These are phyloP conservation scores for Trichoderma brevicompactum DNA, from an alignment of 2,329 filamentous ascomycete genomes.

Conservation along the genomic window DNA sequence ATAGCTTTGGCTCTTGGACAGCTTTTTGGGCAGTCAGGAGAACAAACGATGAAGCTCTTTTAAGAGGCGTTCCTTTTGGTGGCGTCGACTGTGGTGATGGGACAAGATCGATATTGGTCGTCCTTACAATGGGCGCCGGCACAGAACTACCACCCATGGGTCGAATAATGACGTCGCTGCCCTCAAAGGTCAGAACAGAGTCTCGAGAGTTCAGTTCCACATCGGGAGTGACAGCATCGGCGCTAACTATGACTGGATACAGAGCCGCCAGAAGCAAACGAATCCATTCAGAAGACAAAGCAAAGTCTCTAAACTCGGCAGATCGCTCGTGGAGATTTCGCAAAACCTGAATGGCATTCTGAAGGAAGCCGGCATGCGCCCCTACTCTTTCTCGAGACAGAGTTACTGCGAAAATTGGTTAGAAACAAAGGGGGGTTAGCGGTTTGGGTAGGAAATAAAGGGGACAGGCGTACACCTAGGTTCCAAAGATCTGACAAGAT, in stretches of 20 bases:
- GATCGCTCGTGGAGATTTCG: constrained; percentile 79
- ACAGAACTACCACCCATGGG: constrained; percentile 65
- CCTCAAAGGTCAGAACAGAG: constrained; percentile 81
- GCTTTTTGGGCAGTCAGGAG: constrained; percentile 75
- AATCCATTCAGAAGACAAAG: constrained; percentile 77
- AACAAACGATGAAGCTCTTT: constrained; percentile 88
- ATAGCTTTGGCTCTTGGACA: constrained; percentile 60
- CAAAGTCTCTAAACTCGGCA: constrained; percentile 79
- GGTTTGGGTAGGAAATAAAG: too few species aligned
- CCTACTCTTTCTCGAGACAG: constrained; percentile 50
- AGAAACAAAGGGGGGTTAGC: constrained; percentile 28
- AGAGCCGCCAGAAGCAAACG: constrained; percentile 78
- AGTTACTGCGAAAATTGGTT: constrained; percentile 34
- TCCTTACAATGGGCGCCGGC: constrained; percentile 73
- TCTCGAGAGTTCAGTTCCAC: constrained; percentile 85
- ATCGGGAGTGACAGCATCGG: constrained; percentile 80
- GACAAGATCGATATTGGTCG: constrained; percentile 61
- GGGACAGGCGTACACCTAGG: constrained; percentile 51
- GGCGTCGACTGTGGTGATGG: constrained; percentile 52
- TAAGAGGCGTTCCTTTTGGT: constrained; percentile 65
- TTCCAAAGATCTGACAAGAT: constrained; percentile 64
- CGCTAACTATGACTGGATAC: constrained; percentile 86
- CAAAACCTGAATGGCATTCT: constrained; percentile 78
- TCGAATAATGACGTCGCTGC: constrained; percentile 80
- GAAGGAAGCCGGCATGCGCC: constrained; percentile 66